Percentiles rank a stretch among this genome's conserved stretches.
Conservation (phyloP, 2,329 filamentous ascomycete species). For the Lachnellula suecica region DNA sequence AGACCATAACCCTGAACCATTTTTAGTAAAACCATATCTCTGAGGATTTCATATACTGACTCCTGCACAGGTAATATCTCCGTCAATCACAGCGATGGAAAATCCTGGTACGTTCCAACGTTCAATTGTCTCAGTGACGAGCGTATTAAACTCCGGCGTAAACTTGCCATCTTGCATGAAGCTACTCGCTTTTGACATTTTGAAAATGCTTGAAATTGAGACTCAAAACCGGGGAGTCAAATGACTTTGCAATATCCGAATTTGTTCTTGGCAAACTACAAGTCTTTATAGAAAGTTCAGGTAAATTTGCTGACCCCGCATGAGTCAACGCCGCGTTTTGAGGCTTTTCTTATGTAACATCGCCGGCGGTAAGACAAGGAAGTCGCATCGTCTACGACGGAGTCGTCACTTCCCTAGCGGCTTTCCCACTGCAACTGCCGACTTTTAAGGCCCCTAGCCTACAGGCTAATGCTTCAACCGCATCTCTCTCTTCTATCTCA, state of each 20-base stretch:
- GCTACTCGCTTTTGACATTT: too few species aligned
- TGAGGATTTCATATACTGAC: slow-evolving; percentile 28
- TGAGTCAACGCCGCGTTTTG: not conserved
- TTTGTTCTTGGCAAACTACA: not conserved
- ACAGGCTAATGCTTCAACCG: too few species aligned
- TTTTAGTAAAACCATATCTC: too few species aligned
- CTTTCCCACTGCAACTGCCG: not conserved
- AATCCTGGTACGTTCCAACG: slow-evolving; percentile 49
- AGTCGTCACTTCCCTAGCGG: not conserved
- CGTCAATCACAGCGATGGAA: slow-evolving; percentile 47
- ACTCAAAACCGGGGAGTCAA: too few species aligned
- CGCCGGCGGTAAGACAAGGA: not conserved
- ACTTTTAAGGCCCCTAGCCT: not conserved
- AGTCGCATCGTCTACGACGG: not conserved
- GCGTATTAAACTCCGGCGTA: slow-evolving; percentile 11
- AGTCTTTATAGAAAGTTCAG: too few species aligned
- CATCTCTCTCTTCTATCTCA: too few species aligned
- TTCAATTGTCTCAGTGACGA: slow-evolving; percentile 34
- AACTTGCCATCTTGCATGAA: slow-evolving; percentile 7
- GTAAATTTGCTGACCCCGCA: not conserved
- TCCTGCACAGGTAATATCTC: slow-evolving; percentile 40
- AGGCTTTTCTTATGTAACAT: not conserved
- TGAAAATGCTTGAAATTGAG: too few species aligned
- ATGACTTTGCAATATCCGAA: not conserved
- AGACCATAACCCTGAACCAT: slow-evolving; percentile 43